Conservation (phyloP, 2,329 filamentous ascomycete species). For the Ascochyta viciae-villosae region DNA sequence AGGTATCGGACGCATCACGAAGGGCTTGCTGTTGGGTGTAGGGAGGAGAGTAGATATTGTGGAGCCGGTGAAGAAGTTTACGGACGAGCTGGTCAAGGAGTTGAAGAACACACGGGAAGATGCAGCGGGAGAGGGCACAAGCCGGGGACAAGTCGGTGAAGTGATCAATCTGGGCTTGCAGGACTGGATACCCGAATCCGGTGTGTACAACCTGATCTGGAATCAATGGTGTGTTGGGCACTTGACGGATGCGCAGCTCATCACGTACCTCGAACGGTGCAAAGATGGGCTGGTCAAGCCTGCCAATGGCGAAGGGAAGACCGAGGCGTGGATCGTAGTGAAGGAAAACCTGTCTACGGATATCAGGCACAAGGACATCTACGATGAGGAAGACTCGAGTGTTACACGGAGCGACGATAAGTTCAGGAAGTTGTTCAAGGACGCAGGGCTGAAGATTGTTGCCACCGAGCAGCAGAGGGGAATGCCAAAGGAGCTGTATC, state of each 20-base stretch:
- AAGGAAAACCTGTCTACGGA: constrained; percentile 79
- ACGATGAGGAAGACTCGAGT: constrained; percentile 76
- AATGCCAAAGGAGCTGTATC: constrained; percentile 72
- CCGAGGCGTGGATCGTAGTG: constrained; percentile 67
- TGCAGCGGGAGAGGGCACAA: constrained; percentile 29
- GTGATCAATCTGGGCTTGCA: constrained; percentile 79
- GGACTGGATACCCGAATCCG: constrained; percentile 63
- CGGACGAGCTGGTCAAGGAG: constrained; percentile 60
- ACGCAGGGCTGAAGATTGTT: constrained; percentile 69
- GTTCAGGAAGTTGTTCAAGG: constrained; percentile 72
- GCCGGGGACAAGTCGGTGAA: constrained; percentile 61
- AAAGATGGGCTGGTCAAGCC: constrained; percentile 54
- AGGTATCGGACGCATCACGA: constrained; percentile 83
- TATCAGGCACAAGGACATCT: constrained; percentile 66
- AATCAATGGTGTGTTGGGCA: constrained; percentile 91
- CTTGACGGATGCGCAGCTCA: constrained; percentile 75
- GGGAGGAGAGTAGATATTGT: constrained; percentile 80
- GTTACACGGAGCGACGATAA: constrained; percentile 79
- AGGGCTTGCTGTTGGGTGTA: constrained; percentile 74
- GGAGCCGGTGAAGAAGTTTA: constrained; percentile 86
- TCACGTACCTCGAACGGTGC: constrained; percentile 70
- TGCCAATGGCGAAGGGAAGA: constrained; percentile 41
- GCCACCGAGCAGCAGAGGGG: constrained; percentile 58
- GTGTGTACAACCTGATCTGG: constrained; percentile 81
- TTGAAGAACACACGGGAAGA: constrained; percentile 30